Conservation (phyloP, 805 yeast species). For the Kurtzmaniella fragi region DNA sequence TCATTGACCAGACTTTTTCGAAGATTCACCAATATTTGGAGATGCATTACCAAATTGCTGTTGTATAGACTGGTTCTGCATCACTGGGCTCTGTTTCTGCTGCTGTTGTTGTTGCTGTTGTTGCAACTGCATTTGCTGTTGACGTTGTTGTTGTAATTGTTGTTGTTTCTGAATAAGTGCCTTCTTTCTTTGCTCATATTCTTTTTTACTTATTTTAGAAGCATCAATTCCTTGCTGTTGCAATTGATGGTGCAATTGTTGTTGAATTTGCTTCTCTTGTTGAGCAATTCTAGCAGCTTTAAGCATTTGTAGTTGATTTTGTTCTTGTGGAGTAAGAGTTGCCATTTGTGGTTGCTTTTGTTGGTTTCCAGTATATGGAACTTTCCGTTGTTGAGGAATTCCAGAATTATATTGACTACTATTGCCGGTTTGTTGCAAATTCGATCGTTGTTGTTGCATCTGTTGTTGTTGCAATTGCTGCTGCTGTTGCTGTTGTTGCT, state of each 20-base stretch:
- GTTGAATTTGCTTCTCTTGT: constrained; percentile 20
- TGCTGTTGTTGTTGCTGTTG: constrained; percentile 1
- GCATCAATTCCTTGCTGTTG: constrained; percentile 20
- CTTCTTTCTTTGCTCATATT: constrained; percentile 34
- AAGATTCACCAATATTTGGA: no score
- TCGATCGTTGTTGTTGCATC: constrained; percentile 2
- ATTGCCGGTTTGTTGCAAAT: constrained; percentile 4
- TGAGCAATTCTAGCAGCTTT: constrained; percentile 31
- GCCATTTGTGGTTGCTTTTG: constrained; percentile 26
- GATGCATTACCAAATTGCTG: no score
- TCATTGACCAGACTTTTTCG: no score
- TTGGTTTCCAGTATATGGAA: constrained; percentile 1
- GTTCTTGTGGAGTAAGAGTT: constrained; percentile 39
- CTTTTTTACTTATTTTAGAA: constrained; percentile 22
- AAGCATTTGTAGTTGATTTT: constrained; percentile 36
- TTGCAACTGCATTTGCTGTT: constrained; percentile 1
- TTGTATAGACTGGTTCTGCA: no score
- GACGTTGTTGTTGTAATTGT: constrained; percentile 15
- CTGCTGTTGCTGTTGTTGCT: constrained; percentile 3
- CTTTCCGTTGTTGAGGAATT: neutral
- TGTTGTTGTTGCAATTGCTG: constrained; percentile 6
- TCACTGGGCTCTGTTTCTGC: no score
- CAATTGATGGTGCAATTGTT: constrained; percentile 17
- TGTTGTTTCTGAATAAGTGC: constrained; percentile 29
- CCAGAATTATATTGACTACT: constrained; percentile 3